Evolutionary conservation across 805 yeast species (phyloP).

Genomic region (Candida nemodendra): DNA sequence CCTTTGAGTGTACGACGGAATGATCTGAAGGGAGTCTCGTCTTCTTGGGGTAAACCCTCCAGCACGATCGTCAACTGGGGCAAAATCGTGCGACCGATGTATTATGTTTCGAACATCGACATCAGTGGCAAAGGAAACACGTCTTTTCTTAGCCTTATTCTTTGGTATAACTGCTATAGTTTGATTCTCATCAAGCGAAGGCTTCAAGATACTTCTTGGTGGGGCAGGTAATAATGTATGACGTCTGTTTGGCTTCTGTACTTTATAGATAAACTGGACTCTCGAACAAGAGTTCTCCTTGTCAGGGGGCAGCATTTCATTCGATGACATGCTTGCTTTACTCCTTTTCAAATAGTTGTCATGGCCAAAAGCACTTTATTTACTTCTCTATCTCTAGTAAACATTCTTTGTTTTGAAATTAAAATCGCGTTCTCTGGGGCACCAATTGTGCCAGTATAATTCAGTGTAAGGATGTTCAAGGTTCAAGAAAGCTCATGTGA

Average conservation of each 20-base stretch:
- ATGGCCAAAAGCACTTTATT: too few relatives aligned
- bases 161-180: slow-evolving; percentile 39
- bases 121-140: slow-evolving; percentile 79
- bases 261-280: slow-evolving; percentile 9
- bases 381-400: too few relatives aligned
- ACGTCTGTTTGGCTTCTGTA: slow-evolving; percentile 26
- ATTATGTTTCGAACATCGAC: slow-evolving; percentile 56
- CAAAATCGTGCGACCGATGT: slow-evolving; percentile 38
- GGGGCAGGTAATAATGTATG: slow-evolving; percentile 35
- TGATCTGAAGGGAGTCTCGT: slow-evolving; percentile 30
- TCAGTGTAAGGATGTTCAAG: too few relatives aligned
- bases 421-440: too few relatives aligned
- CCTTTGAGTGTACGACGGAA: slow-evolving; percentile 24
- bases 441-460: too few relatives aligned
- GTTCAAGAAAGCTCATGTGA: too few relatives aligned
- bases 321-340: slow-evolving; percentile 4
- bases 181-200: slow-evolving; percentile 30
- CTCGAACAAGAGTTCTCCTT: slow-evolving; percentile 14
- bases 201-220: slow-evolving; percentile 39
- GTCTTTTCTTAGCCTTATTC: slow-evolving; percentile 35
- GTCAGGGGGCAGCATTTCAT: not conserved
- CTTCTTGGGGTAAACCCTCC: slow-evolving; percentile 24
- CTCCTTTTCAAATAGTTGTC: too few relatives aligned
- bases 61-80: slow-evolving; percentile 6
- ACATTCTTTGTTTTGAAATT: too few relatives aligned